Conservation (phyloP, 164 flowering plant genomes). For the Magnolia kwangsiensis region DNA sequence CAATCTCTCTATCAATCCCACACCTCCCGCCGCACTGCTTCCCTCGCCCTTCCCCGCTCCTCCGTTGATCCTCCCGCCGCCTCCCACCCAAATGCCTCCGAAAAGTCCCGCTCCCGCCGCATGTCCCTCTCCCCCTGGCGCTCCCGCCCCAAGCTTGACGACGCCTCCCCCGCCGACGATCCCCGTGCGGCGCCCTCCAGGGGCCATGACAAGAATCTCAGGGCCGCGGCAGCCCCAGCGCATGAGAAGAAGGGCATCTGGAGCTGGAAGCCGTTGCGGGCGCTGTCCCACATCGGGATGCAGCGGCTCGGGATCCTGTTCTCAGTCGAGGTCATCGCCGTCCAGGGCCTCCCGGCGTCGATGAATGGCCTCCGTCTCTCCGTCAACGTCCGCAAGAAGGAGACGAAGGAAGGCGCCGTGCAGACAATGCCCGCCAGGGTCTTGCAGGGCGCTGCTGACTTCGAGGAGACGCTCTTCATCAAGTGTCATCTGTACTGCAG, state of each 20-base stretch:
- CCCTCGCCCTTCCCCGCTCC: conserved; percentile 71
- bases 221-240: neutral
- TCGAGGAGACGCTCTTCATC: conserved; percentile 81
- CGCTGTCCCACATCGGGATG: conserved; percentile 73
- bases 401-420: conserved; percentile 81
- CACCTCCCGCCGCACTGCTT: conserved; percentile 57
- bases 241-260: conserved; percentile 72
- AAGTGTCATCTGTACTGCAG: conserved; percentile 70
- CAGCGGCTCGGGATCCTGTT: conserved; percentile 75
- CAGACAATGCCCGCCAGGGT: conserved; percentile 93
- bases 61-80: conserved; percentile 39
- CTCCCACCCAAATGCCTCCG: conserved; percentile 10
- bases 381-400: conserved; percentile 80
- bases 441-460: conserved; percentile 83
- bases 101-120: conserved; percentile 45
- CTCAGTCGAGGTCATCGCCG: conserved; percentile 80
- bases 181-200: neutral
- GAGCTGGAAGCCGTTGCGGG: conserved; percentile 95
- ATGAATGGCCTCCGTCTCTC: conserved; percentile 93
- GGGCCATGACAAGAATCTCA: neutral
- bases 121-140: conserved; percentile 90
- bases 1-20: conserved; percentile 69
- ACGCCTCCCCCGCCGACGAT: conserved; percentile 19
- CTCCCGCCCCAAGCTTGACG: conserved; percentile 55
- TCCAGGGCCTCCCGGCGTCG: conserved; percentile 75